Evolutionary conservation across 768 basidiomycete genomes (phyloP), one percentile per base, ranked within the genome.

Genomic region (Leccinellum luteum): DNA sequence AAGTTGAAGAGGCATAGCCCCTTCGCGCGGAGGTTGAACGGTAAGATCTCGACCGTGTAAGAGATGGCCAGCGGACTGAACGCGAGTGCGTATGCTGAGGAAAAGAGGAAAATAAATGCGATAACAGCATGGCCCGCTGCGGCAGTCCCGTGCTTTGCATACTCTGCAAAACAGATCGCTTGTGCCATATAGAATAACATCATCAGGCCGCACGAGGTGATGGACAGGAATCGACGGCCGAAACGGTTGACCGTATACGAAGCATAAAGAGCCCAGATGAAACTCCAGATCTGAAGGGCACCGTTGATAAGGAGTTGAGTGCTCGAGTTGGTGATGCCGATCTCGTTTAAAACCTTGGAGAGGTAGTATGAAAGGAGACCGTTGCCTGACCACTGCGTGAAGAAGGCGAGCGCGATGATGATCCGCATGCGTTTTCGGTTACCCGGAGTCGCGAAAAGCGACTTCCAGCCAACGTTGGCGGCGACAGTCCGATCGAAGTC

Each of bases 1-100:
- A 89, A 72, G 68, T 86, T 87, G 86, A 91, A 89, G 34, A 89
- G 67, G 7, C 89, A 85, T 59, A 90, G 86, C 0, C 90, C 90
- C 64, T 85, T 90, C 10, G 91, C 91, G 52, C 92, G 85, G 57
- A 93, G 85, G 57, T 77, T 79, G 72, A 84, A 91, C 0, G 91
- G 92, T 3, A 94, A 71, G 61, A 94, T 92, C 69, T 94, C 93
- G 56, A 93, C 75, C 6, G 81, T 79, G 62, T 84, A 86, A 0
- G 79, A 65, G 28, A 83, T 70, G 25, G 88, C 75, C 73, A 93
- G 80, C 5, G 92, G 90, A 2, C 86, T 86, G 68, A 91, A 92
- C 27, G 88, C 88, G 56, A 92, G 77, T 64, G 90, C 86, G 59
- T 84, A 84, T 23, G 69, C 63, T 64, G 75, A 76, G 27, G 74